Percentiles rank a stretch among this genome's conserved stretches.
Evolutionary conservation across 306 rosid genomes (phyloP).

Genomic region (Gastrolobium villosum): DNA sequence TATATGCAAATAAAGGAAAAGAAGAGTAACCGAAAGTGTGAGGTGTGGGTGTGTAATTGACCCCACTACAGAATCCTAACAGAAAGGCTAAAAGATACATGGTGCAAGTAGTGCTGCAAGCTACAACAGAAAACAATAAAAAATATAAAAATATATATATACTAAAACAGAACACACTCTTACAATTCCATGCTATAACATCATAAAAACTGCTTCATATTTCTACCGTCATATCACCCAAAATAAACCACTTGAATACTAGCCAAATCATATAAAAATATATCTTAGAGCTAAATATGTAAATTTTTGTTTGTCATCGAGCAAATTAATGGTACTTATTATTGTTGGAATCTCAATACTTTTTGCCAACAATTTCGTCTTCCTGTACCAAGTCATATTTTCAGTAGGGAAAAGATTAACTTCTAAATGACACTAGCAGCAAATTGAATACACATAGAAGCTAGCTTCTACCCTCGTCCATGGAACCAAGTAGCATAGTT

Average conservation of each 20-base stretch:
- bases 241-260: background rate
- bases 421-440: background rate
- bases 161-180: no score
- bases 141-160: no score
- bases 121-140: no score
- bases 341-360: background rate
- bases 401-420: slow-evolving; percentile 4
- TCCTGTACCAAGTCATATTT: background rate
- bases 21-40: no score
- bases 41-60: no score
- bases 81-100: no score
- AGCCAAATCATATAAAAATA: slow-evolving; percentile 24
- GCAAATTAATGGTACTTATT: background rate
- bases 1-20: no score
- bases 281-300: slow-evolving; percentile 11
- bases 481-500: slow-evolving; percentile 6
- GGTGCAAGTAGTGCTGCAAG: no score
- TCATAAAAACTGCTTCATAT: slow-evolving; percentile 13
- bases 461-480: background rate
- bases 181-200: background rate
- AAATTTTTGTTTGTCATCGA: background rate
- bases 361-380: background rate
- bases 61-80: no score
- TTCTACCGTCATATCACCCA: slow-evolving; percentile 9
- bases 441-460: background rate